A percentile compares a stretch with the other conserved stretches of the same genome.
These are phyloP conservation scores for Arctium lappa DNA, from an alignment of 129 eudicot species.

Conservation along the genomic window DNA sequence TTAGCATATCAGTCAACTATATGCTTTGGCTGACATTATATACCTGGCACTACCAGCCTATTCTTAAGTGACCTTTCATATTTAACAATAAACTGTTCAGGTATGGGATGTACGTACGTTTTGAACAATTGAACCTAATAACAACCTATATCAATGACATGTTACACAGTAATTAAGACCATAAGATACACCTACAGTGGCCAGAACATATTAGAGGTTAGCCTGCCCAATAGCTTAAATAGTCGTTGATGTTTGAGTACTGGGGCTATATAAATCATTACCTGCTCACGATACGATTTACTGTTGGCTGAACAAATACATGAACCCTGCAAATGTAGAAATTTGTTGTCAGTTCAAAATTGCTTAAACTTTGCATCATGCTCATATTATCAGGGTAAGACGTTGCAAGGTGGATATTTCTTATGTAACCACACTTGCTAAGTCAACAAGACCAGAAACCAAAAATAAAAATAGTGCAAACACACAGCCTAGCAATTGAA, in stretches of 20 bases:
- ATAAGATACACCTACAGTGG: conserved; percentile 4
- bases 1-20: neutral
- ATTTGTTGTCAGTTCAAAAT: conserved; percentile 5
- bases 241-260: neutral
- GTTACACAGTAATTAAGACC: neutral
- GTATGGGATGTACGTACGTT: neutral
- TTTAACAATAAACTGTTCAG: neutral
- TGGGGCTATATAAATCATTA: conserved; percentile 14
- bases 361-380: neutral
- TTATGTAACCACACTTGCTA: neutral
- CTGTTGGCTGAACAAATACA: conserved; percentile 82
- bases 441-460: neutral
- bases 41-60: neutral
- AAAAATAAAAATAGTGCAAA: neutral
- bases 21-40: conserved; percentile 9
- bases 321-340: conserved; percentile 67
- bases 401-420: neutral
- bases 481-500: neutral
- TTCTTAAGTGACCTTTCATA: neutral
- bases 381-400: conserved; percentile 4
- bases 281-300: conserved; percentile 90
- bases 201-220: neutral
- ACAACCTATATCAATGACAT: neutral
- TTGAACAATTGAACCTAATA: conserved; percentile 9
- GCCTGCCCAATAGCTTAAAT: neutral